Conservation (phyloP, 2,329 filamentous ascomycete species). For the Neonectria magnoliae region DNA sequence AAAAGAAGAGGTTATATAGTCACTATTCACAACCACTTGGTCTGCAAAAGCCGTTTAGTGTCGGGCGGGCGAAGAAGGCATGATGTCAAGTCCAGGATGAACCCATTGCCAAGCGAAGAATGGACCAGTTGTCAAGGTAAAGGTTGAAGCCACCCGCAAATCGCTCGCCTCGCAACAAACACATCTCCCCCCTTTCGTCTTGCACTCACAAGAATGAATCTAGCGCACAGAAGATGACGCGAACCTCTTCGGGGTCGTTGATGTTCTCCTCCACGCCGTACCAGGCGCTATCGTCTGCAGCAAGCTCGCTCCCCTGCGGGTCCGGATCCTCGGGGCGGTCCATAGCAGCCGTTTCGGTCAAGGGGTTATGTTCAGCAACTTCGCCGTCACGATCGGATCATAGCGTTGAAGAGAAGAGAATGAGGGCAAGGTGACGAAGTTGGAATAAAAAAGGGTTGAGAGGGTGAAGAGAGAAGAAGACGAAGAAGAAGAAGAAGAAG, state of each 20-base stretch:
- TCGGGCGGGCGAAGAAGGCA: background rate
- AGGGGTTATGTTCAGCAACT: conserved; percentile 1
- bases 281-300: conserved; percentile 60
- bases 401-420: conserved; percentile 23
- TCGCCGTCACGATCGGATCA: conserved; percentile 3
- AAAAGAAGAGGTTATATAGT: background rate
- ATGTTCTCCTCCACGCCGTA: conserved; percentile 71
- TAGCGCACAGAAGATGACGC: conserved; percentile 81
- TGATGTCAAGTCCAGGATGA: background rate
- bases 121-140: background rate
- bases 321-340: conserved; percentile 33
- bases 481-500: background rate
- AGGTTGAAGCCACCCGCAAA: conserved; percentile 18
- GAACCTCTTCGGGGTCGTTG: conserved; percentile 81
- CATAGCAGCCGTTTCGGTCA: conserved; percentile 28
- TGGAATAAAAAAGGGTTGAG: background rate
- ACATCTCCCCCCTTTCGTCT: conserved; percentile 2
- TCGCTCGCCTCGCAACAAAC: conserved; percentile 12
- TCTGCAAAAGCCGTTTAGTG: background rate
- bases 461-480: background rate
- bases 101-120: too few species aligned
- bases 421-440: background rate
- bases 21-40: conserved; percentile 5
- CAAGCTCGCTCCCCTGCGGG: conserved; percentile 27
- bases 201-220: conserved; percentile 75